These are phyloP conservation scores for Colletotrichum plurivorum DNA, from an alignment of 2,329 filamentous ascomycete genomes.

Conservation along the genomic window DNA sequence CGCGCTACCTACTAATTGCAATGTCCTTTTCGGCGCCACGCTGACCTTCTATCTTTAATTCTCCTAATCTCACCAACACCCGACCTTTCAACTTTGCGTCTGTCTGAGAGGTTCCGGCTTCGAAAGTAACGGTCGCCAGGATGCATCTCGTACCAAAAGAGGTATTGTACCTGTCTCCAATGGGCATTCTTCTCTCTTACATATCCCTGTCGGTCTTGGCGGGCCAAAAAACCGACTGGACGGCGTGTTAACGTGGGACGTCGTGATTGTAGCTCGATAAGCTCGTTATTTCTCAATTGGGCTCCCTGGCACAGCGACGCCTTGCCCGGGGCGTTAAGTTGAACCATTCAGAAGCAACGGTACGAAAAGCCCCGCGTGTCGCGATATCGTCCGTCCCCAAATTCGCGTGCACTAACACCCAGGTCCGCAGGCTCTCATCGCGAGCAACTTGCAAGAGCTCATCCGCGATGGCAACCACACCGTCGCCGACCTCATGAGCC, in stretches of 20 bases:
- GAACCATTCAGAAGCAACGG: constrained; percentile 91
- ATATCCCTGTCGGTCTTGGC: constrained; percentile 38
- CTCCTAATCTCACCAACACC: constrained; percentile 6
- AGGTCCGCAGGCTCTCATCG: constrained; percentile 77
- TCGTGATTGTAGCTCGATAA: constrained; percentile 82
- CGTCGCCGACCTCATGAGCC: constrained; percentile 92
- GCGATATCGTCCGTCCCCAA: background rate
- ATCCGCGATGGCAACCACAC: constrained; percentile 96
- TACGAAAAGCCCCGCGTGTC: constrained; percentile 53
- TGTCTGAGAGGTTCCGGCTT: constrained; percentile 12
- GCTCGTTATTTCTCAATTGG: constrained; percentile 91
- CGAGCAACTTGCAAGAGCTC: constrained; percentile 92
- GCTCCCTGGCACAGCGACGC: constrained; percentile 87
- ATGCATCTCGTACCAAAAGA: constrained; percentile 67
- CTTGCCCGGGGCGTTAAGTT: constrained; percentile 89
- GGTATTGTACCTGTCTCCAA: constrained; percentile 50
- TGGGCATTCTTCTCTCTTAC: constrained; percentile 23
- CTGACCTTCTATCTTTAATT: background rate
- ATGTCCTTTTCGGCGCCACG: background rate
- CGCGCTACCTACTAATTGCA: background rate
- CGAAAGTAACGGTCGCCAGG: constrained; percentile 23
- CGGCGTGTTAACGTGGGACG: constrained; percentile 38
- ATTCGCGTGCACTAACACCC: constrained; percentile 29
- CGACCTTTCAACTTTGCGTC: background rate
- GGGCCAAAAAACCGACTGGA: constrained; percentile 15